Percentiles rank a stretch among this genome's conserved stretches.
phyloP scores from a whole-genome alignment of 352 stramenopile species.

The Globisporangium paroecandrum region DNA sequence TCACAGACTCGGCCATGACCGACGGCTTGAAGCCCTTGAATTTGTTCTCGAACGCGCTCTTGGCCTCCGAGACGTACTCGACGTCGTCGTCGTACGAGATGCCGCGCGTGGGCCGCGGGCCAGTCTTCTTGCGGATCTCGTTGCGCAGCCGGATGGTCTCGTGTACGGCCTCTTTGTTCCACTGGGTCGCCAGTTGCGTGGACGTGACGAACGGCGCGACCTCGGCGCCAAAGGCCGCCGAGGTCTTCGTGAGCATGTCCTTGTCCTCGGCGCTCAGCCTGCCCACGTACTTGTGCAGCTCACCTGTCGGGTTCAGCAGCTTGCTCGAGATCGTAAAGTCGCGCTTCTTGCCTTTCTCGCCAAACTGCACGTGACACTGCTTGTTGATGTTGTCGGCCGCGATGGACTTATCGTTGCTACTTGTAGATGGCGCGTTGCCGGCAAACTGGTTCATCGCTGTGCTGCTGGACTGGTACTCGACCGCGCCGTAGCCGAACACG shows the following conservation, averaged over 20 bases:
- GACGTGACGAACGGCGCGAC: slow-evolving; percentile 53
- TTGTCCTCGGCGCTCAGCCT: slow-evolving; percentile 47
- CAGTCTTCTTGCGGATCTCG: slow-evolving; percentile 63
- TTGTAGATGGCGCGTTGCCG: slow-evolving; percentile 10
- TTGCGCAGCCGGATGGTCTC: slow-evolving; percentile 62
- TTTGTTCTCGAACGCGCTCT: slow-evolving; percentile 71
- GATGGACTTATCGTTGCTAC: slow-evolving; percentile 3
- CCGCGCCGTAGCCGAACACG: slow-evolving; percentile 57
- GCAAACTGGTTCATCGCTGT: slow-evolving; percentile 43
- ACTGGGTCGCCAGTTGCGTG: slow-evolving; percentile 66
- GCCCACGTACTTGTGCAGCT: slow-evolving; percentile 62
- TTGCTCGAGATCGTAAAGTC: slow-evolving; percentile 55
- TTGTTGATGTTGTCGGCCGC: slow-evolving; percentile 51
- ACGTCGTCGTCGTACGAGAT: slow-evolving; percentile 80
- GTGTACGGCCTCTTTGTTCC: slow-evolving; percentile 46
- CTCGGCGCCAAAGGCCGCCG: slow-evolving; percentile 51
- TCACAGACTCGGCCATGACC: slow-evolving; percentile 69
- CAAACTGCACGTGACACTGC: slow-evolving; percentile 62
- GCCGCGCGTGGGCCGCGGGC: slow-evolving; percentile 42
- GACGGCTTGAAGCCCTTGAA: slow-evolving; percentile 66
- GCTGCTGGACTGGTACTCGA: slow-evolving; percentile 53
- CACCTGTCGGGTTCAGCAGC: slow-evolving; percentile 52
- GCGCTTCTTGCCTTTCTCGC: slow-evolving; percentile 52
- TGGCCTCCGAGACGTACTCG: slow-evolving; percentile 74
- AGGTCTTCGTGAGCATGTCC: slow-evolving; percentile 59